Evolutionary conservation across 148 eudicot species (phyloP).

Genomic region (Vaccinium darrowii): DNA sequence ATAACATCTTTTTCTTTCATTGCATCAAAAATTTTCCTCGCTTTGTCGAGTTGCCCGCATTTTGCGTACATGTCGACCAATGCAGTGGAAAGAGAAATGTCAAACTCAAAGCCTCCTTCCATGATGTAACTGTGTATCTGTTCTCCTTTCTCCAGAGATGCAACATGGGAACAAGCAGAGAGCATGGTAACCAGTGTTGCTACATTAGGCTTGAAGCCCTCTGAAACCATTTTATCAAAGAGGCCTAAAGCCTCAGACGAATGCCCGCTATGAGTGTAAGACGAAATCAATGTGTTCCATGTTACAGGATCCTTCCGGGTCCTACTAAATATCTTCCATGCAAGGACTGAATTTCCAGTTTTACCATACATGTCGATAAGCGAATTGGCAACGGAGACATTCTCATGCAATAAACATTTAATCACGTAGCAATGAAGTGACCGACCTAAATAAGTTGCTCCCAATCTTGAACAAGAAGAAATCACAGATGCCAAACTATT

Average conservation of each 20-base stretch:
- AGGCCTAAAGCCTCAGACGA: slow-evolving; percentile 40
- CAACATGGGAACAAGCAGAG: slow-evolving; percentile 58
- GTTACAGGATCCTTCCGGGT: slow-evolving; percentile 46
- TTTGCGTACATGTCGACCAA: slow-evolving; percentile 75
- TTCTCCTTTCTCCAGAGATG: slow-evolving; percentile 53
- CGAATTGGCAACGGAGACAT: slow-evolving; percentile 54
- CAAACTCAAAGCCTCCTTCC: slow-evolving; percentile 29
- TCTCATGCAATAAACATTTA: slow-evolving; percentile 31
- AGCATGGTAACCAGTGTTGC: slow-evolving; percentile 53
- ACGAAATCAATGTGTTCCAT: slow-evolving; percentile 63
- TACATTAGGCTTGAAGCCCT: slow-evolving; percentile 48
- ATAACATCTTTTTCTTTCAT: slow-evolving; percentile 55
- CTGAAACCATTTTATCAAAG: slow-evolving; percentile 50
- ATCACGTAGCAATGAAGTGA: slow-evolving; percentile 63
- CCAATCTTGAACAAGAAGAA: slow-evolving; percentile 51
- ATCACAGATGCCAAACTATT: slow-evolving; percentile 49
- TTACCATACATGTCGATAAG: slow-evolving; percentile 68
- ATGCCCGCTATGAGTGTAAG: slow-evolving; percentile 37
- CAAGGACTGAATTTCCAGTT: slow-evolving; percentile 37
- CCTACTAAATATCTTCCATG: slow-evolving; percentile 43
- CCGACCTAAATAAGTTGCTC: slow-evolving; percentile 35
- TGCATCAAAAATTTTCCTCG: slow-evolving; percentile 52
- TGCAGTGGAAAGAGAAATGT: slow-evolving; percentile 51
- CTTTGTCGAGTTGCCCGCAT: slow-evolving; percentile 60
- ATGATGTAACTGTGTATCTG: slow-evolving; percentile 44